A percentile compares a stretch with the other conserved stretches of the same genome.
phyloP scores from a whole-genome alignment of 768 basidiomycete genomes.

The Agaricus bisporus region DNA sequence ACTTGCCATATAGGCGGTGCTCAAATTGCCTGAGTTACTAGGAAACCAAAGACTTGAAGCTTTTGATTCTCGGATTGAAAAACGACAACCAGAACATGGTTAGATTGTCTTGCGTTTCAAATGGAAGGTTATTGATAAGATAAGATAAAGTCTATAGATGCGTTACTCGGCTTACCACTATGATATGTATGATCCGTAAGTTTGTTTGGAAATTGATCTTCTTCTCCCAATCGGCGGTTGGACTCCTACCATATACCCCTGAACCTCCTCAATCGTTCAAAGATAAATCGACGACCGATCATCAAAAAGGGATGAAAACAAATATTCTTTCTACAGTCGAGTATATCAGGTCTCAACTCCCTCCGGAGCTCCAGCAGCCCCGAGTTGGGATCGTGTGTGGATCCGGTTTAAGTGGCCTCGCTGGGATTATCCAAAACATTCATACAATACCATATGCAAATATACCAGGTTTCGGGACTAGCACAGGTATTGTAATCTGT shows the following conservation, averaged over 20 bases:
- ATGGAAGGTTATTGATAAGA: too few relatives aligned
- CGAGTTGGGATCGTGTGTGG: conserved; percentile 83
- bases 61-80: too few relatives aligned
- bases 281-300: not conserved
- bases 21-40: too few relatives aligned
- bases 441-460: conserved; percentile 58
- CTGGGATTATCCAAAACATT: conserved; percentile 47
- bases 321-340: conserved; percentile 23
- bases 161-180: too few relatives aligned
- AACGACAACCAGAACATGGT: too few relatives aligned
- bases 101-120: too few relatives aligned
- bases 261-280: not conserved
- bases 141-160: too few relatives aligned
- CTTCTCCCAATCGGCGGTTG: too few relatives aligned
- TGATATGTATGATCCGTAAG: not conserved
- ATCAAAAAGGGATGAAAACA: not conserved
- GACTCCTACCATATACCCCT: not conserved
- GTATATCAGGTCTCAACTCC: conserved; percentile 27
- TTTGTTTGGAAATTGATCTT: not conserved
- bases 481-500: conserved; percentile 53
- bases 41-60: too few relatives aligned
- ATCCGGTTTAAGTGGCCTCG: conserved; percentile 76
- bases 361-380: conserved; percentile 37
- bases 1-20: too few relatives aligned
- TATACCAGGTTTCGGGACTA: conserved; percentile 69